A percentile compares a stretch with the other conserved stretches of the same genome.
Evolutionary conservation across 2,329 filamentous ascomycete species (phyloP).

Genomic region (Cordyceps militaris): DNA sequence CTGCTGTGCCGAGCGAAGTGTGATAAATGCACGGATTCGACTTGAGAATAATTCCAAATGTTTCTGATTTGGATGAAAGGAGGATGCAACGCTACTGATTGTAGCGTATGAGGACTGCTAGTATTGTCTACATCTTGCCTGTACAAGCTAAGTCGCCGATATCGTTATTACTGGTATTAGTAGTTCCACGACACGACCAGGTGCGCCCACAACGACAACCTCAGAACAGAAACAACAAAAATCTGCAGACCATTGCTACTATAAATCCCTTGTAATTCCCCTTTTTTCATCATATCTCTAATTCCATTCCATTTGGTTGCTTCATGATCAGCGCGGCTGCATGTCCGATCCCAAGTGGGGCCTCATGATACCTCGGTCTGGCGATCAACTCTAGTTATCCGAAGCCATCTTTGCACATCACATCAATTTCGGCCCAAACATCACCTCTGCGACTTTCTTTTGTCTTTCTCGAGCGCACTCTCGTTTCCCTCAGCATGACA

Average conservation of each 20-base stretch:
- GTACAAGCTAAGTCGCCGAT: not conserved
- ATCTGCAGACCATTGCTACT: too few relatives aligned
- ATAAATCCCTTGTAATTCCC: not conserved
- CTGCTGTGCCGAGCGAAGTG: too few relatives aligned
- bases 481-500: not conserved
- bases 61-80: too few relatives aligned
- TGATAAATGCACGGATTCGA: not conserved
- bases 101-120: not conserved
- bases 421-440: not conserved
- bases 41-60: too few relatives aligned
- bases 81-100: not conserved
- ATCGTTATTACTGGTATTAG: not conserved
- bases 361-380: slow-evolving; percentile 10
- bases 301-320: not conserved
- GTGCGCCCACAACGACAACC: not conserved
- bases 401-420: not conserved
- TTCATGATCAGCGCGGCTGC: not conserved
- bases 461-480: not conserved
- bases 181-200: too few relatives aligned
- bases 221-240: not conserved
- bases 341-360: slow-evolving; percentile 1
- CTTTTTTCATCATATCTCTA: too few relatives aligned
- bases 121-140: not conserved
- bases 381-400: not conserved
- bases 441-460: not conserved